A percentile compares a stretch with the other conserved stretches of the same genome.
These are phyloP conservation scores for Drechslerella dactyloides DNA, from an alignment of 2,329 filamentous ascomycete genomes.

Conservation along the genomic window DNA sequence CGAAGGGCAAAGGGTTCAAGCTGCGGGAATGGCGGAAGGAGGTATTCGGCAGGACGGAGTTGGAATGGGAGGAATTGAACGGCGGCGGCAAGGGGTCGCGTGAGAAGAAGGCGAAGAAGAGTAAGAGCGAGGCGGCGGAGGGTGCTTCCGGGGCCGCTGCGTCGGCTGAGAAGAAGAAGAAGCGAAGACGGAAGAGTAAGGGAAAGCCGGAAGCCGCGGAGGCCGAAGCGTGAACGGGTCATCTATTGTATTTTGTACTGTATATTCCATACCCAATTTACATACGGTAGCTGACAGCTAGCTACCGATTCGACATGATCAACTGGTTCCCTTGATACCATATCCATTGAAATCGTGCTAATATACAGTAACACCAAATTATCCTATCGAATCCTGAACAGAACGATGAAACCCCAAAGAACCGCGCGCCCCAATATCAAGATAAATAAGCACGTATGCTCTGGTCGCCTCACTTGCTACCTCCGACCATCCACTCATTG, in stretches of 20 bases:
- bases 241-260: not conserved
- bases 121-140: constrained; percentile 56
- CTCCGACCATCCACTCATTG: constrained; percentile 50
- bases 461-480: constrained; percentile 20
- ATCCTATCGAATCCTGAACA: too few species aligned
- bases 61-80: constrained; percentile 47
- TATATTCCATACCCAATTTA: constrained; percentile 5
- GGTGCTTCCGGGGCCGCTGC: constrained; percentile 54
- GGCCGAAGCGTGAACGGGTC: constrained; percentile 13
- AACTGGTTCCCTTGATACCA: too few species aligned
- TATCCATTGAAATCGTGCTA: too few species aligned
- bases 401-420: too few species aligned
- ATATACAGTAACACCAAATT: too few species aligned
- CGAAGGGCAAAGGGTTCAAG: constrained; percentile 78
- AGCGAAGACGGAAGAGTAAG: constrained; percentile 58
- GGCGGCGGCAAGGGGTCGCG: constrained; percentile 36
- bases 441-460: too few species aligned
- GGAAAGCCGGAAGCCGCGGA: constrained; percentile 50
- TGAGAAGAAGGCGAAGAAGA: constrained; percentile 54
- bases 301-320: too few species aligned
- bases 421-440: too few species aligned
- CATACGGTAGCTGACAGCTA: too few species aligned
- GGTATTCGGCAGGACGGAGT: constrained; percentile 65
- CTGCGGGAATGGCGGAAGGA: constrained; percentile 83
- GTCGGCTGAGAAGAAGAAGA: constrained; percentile 57